Evolutionary conservation across 345 rosid genomes (phyloP).

Genomic region (Ailanthus altissimus): DNA sequence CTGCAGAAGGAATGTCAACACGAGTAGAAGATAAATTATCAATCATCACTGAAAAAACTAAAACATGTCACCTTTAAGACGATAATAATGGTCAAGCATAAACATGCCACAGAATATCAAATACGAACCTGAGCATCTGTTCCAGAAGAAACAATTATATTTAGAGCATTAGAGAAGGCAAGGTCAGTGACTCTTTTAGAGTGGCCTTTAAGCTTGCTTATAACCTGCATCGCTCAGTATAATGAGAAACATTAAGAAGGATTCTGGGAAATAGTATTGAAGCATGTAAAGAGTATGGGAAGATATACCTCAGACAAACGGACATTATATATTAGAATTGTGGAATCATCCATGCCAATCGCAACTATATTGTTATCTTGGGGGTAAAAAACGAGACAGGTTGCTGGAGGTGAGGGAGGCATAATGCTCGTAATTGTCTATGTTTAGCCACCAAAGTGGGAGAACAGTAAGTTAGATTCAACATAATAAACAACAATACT

Average conservation of each 20-base stretch:
- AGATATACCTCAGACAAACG: constrained; percentile 33
- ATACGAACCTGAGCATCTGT: constrained; percentile 47
- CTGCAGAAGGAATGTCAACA: constrained; percentile 30
- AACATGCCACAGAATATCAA: neutral
- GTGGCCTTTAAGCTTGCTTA: constrained; percentile 44
- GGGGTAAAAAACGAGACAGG: constrained; percentile 56
- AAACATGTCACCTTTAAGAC: neutral
- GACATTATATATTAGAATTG: constrained; percentile 39
- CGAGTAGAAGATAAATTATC: neutral
- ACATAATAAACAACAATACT: neutral
- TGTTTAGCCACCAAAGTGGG: neutral
- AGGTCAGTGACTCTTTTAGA: constrained; percentile 40
- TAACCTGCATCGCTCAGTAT: constrained; percentile 32
- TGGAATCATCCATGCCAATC: constrained; percentile 52
- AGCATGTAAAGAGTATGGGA: neutral
- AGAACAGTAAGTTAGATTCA: constrained; percentile 2
- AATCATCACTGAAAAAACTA: neutral
- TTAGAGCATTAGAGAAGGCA: constrained; percentile 40
- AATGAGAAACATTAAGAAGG: neutral
- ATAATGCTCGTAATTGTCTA: neutral
- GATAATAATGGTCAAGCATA: neutral
- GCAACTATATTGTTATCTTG: constrained; percentile 50
- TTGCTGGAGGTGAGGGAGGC: constrained; percentile 34
- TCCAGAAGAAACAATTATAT: constrained; percentile 47
- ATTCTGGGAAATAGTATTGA: neutral